Evolutionary conservation across 2,329 filamentous ascomycete genomes (phyloP), one percentile per base, ranked within the genome.

Genomic region (Dactylellina haptotyla): DNA sequence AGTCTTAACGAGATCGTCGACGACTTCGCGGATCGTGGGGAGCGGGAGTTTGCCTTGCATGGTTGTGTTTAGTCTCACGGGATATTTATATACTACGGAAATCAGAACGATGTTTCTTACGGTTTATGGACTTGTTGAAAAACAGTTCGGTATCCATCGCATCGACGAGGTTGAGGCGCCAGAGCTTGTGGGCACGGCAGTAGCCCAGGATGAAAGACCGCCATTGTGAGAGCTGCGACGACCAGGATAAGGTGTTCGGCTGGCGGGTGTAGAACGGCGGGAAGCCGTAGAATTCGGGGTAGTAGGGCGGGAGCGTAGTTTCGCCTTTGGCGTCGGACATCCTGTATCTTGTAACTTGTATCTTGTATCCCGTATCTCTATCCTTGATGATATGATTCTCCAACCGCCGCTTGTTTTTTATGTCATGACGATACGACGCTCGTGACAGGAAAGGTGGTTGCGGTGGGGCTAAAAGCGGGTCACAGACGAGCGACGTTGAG

Each of bases 191-290:
- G 82, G 91, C 86, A 0, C 88, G 87, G 82, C 90, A 92, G 88
- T 96, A 97, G 79, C 89, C 82, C 74, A 93, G 92, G 79, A 98
- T 87, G 14, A 97, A 87, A 30, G 87, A 81, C n/a, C 90, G 88
- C 95, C 95, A 99, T 82, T 93, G 93, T 70, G 86, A 84, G 74
- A 93, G 88, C 79, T 95, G 92, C 48, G 89, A 88, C 81, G 89
- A 87, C 79, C 86, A 89, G 8, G 90, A 94, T 28, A 86, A 86
- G 74, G 87, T 84, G 82, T 92, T 92, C 34, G 89, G 87, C 81
- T 95, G 91, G 62, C 87, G 88, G 64, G 90, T 93, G 87, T 91
- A 95, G 88, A 95, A 93, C 79, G 91, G 89, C 0, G 91, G 91
- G 83, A 92, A 94, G 82, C 84, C 83, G 85, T 93, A 90, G 80